Conservation (phyloP, 2,329 filamentous ascomycete species). For the Paecilomyces sp. region DNA sequence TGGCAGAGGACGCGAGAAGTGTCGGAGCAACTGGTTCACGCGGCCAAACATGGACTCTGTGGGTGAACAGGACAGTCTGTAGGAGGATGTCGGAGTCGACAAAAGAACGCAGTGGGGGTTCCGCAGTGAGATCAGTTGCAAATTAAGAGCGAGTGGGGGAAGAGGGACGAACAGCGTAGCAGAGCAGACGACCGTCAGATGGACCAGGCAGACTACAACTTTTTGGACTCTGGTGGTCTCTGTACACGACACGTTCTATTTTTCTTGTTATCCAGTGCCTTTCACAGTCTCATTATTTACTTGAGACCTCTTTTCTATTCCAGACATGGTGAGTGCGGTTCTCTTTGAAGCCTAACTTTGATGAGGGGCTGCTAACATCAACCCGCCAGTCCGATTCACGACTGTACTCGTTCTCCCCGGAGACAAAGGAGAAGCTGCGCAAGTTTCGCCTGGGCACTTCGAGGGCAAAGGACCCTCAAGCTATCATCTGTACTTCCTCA, state of each 20-base stretch:
- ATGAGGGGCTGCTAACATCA: background rate
- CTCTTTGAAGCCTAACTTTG: background rate
- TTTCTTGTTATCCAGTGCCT: background rate
- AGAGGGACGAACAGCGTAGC: background rate
- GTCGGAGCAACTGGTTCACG: conserved; percentile 64
- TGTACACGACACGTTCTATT: background rate
- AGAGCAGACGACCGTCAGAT: background rate
- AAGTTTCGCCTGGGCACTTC: conserved; percentile 94
- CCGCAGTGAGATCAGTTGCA: background rate
- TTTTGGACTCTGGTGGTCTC: background rate
- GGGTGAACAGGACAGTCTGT: background rate
- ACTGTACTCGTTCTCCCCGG: conserved; percentile 85
- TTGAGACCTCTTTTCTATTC: background rate
- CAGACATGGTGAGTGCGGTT: conserved; percentile 3
- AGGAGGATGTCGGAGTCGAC: background rate
- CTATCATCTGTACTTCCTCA: conserved; percentile 75
- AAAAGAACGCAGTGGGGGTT: conserved; percentile 1
- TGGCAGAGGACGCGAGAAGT: conserved; percentile 59
- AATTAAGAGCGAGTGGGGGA: background rate
- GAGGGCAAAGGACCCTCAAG: conserved; percentile 76
- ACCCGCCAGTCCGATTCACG: conserved; percentile 67
- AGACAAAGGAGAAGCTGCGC: conserved; percentile 81
- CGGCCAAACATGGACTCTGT: conserved; percentile 62
- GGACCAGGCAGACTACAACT: background rate
- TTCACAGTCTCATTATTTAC: background rate